Base-by-base conservation (phyloP, 208 protist species). In the Tritrichomonas foetus region DNA sequence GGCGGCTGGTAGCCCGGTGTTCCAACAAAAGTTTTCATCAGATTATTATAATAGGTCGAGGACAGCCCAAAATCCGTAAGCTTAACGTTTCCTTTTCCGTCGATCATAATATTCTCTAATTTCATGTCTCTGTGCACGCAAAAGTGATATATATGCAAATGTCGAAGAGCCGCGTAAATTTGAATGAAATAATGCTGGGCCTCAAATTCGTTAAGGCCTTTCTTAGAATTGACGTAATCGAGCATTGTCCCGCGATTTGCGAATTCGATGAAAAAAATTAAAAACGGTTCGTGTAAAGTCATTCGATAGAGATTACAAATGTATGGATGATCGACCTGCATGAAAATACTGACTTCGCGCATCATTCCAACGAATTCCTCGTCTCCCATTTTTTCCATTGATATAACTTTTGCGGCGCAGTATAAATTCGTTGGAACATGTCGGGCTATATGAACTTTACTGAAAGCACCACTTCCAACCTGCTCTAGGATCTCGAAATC, bases 21-120 rank as follows among this genome's bases (percentile, higher is more conserved):
- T 14, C 82, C 82, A 25, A 57, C 47, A 66, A 57, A 93, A 49
- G 82, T 41, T 53, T 93, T 39, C 44, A 93, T 61, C 36, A 93
- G 39, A 66, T 61, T 41, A 50, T n/a, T 47, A 66, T 93, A 57
- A 49, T 39, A 20, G 39, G 82, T 41, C 41, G 27, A 22, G 1
- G 82, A 16, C 41, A 93, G 41, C 41, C 82, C 82, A 66, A 93
- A 93, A 47, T 93, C 82, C 0, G 82, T 93, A 20, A 93, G 8
- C 25, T 66, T 61, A 33, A 93, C n/a, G 0, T 22, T 66, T 39
- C 47, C 47, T 33, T 66, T 93, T 64, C 8, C 36, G 47, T 57
- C 55, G 20, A 93, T 53, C 3, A 93, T 16, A 69, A 93, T 50
- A 66, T 93, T 93, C 41, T 93, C 82, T 5, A 66, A 30, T 66